These are phyloP conservation scores for Lipomyces spencermartinsiae DNA, from an alignment of 805 yeast species.

Conservation along the genomic window DNA sequence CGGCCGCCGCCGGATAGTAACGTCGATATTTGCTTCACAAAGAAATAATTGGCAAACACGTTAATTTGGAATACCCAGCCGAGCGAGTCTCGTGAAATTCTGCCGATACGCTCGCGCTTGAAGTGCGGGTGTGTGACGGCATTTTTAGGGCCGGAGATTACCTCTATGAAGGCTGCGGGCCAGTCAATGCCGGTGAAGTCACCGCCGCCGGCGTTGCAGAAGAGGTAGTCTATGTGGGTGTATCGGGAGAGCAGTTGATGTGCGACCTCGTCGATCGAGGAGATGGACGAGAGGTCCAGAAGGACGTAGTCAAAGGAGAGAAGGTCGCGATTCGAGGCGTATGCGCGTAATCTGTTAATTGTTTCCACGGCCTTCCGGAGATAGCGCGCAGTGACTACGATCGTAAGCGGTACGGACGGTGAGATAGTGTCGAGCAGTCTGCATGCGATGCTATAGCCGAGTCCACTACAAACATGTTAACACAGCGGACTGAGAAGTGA, in stretches of 20 bases:
- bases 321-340: constrained; percentile 49
- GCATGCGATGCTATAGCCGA: constrained; percentile 86
- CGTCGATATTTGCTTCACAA: constrained; percentile 69
- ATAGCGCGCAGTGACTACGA: constrained; percentile 89
- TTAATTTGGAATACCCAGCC: constrained; percentile 93
- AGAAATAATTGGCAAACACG: constrained; percentile 93
- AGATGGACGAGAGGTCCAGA: constrained; percentile 91
- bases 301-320: constrained; percentile 87
- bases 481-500: background rate
- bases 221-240: constrained; percentile 73
- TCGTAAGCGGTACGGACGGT: constrained; percentile 62
- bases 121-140: constrained; percentile 90
- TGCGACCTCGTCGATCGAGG: constrained; percentile 76
- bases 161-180: constrained; percentile 74
- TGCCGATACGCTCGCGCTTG: constrained; percentile 81
- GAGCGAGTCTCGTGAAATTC: constrained; percentile 73
- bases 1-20: constrained; percentile 66
- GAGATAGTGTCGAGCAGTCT: constrained; percentile 71
- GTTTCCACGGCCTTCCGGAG: constrained; percentile 82
- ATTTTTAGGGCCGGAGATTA: constrained; percentile 67
- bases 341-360: constrained; percentile 59
- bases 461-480: constrained; percentile 53
- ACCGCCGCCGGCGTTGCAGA: constrained; percentile 90
- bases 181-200: constrained; percentile 87
- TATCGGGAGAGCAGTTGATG: constrained; percentile 72